Percentiles rank a stretch among this genome's conserved stretches.
phyloP scores from a whole-genome alignment of 192 early-diverging fungal species.

The Phycomyces nitens region DNA sequence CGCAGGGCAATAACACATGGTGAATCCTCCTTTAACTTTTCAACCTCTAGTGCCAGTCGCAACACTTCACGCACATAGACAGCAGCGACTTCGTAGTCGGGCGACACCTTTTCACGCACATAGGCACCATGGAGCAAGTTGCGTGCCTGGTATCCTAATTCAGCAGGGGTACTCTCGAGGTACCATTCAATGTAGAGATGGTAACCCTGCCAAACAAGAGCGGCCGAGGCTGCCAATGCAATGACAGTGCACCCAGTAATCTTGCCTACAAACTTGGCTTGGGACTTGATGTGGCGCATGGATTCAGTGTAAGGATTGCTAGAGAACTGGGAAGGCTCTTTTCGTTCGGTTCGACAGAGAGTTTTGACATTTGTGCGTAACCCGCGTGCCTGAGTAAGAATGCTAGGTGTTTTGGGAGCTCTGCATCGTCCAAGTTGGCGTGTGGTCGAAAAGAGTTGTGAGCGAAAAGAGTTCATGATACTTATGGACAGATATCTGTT shows the following conservation, averaged over 20 bases:
- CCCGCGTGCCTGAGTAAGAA: not conserved
- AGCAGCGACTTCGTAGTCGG: slow-evolving; percentile 41
- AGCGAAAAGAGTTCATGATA: not conserved
- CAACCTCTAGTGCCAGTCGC: slow-evolving; percentile 19
- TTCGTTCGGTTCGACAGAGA: not conserved
- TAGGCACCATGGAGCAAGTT: slow-evolving; percentile 53
- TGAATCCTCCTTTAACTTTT: slow-evolving; percentile 17
- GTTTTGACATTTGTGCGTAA: not conserved
- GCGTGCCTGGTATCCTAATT: slow-evolving; percentile 30
- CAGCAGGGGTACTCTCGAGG: slow-evolving; percentile 40
- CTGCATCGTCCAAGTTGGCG: not conserved
- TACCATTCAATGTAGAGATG: slow-evolving; percentile 55
- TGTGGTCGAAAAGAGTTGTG: not conserved
- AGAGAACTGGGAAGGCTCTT: slow-evolving; percentile 8
- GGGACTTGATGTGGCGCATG: slow-evolving; percentile 11
- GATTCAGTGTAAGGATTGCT: slow-evolving; percentile 26
- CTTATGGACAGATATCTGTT: not conserved
- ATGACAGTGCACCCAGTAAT: slow-evolving; percentile 26
- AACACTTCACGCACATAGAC: slow-evolving; percentile 40
- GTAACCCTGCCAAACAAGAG: slow-evolving; percentile 37
- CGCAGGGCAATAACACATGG: slow-evolving; percentile 21
- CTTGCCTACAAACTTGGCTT: slow-evolving; percentile 28
- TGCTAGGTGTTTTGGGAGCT: not conserved
- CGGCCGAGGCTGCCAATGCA: slow-evolving; percentile 30
- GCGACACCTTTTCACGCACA: slow-evolving; percentile 47